Base-by-base conservation (phyloP, 345 rosid genomes). In the Gossypioides kirkii region DNA sequence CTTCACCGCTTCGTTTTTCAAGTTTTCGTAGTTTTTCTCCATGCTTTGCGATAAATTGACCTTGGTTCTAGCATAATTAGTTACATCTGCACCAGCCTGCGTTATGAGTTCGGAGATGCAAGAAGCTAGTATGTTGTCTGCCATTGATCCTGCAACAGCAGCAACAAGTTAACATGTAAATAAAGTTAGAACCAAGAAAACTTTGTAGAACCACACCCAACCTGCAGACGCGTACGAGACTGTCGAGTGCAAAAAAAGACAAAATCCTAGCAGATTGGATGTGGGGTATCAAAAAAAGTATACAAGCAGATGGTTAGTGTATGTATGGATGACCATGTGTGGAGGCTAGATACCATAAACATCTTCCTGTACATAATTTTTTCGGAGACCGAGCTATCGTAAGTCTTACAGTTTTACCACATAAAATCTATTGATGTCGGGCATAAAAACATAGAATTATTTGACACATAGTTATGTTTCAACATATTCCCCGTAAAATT, bases 61-160 rank as follows among this genome's bases (percentile, higher is more conserved):
- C 56, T 32, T 49, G 59, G 9, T 38, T 28, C 1, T 26, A 60
- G 28, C 69, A 73, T 73, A 61, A 49, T 50, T 50, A 26, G 58
- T 22, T 60, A 49, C 3, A 28, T 61, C 69, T 12, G 18, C 61
- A 6, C 28, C 55, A 28, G 47, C 59, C n/a, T 73, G 73, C 18
- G 18, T 18, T 3, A 55, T 12, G 20, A 38, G 12, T 58, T 52
- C 73, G 10, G 38, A 3, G 5, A 71, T n/a, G 41, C 74, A 71
- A 71, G 74, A 38, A 20, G 74, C 63, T 55, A 55, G 3, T 6
- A 55, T 12, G 28, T 54, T 54, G 13, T 55, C 74, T 41, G 74
- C 74, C 74, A 71, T 70, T 28, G 45, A 69, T 28, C 47, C 73
- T 70, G 61, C 73, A 54, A 53, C 18, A 71, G 36, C 12, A 55